Conservation (phyloP, 2,329 filamentous ascomycete species). For the Colletotrichum euphorbiae region DNA sequence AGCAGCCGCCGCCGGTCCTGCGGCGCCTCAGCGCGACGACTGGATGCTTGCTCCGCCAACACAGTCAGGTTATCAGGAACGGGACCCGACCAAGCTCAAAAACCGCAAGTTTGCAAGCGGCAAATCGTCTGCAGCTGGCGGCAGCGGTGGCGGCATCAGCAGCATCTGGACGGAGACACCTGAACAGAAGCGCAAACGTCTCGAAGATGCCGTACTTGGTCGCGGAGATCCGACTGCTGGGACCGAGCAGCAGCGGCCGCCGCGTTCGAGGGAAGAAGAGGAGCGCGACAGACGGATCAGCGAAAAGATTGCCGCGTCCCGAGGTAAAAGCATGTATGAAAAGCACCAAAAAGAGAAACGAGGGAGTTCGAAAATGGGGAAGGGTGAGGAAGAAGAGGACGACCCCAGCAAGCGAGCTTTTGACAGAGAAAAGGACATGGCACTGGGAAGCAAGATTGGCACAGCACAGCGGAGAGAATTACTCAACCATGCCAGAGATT, state of each 20-base stretch:
- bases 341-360: constrained; percentile 61
- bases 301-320: constrained; percentile 63
- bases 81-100: constrained; percentile 85
- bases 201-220: constrained; percentile 86
- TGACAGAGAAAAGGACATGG: constrained; percentile 95
- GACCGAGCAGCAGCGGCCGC: constrained; percentile 53
- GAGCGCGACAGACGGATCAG: constrained; percentile 62
- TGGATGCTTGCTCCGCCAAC: constrained; percentile 83
- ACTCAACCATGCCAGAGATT: constrained; percentile 82
- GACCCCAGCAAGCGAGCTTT: constrained; percentile 92
- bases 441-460: constrained; percentile 76
- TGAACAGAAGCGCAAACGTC: constrained; percentile 83
- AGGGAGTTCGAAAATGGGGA: constrained; percentile 44
- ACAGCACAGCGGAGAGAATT: constrained; percentile 81
- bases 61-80: constrained; percentile 67
- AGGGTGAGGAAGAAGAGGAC: constrained; percentile 77
- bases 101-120: constrained; percentile 85
- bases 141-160: constrained; percentile 56
- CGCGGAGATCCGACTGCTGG: constrained; percentile 57
- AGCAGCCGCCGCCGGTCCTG: constrained; percentile 46
- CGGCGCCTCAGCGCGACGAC: constrained; percentile 77
- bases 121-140: constrained; percentile 48
- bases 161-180: constrained; percentile 93
- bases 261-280: constrained; percentile 68
- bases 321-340: constrained; percentile 70